Evolutionary conservation across 169 alveolate species (phyloP), one percentile per base, ranked within the genome.

Genomic region (Eimeria falciformis): DNA sequence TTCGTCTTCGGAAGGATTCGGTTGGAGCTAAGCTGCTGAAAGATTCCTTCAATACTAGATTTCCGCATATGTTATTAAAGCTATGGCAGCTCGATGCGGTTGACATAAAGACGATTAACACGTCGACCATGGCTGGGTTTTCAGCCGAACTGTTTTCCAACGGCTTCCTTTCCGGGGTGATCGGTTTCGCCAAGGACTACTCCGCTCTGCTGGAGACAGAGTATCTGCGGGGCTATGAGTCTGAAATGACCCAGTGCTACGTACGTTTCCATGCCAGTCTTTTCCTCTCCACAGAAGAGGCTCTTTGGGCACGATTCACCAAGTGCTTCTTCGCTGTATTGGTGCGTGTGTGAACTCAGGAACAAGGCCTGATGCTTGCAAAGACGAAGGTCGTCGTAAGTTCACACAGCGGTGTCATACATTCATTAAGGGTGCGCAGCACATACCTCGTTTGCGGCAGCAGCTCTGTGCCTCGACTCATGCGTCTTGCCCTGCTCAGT

Each of bases 11-110:
- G 37, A 81, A 53, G 14, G 89, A 81, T 27, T 73, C 75, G 37
- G 55, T 33, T 12, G 89, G 89, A n/a, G 55, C 43, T 55, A 55
- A 7, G 27, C 55, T 81, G 21, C 56, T 81, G 56, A 81, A 81
- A 55, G 53, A 33, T 43, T 23, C 89, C 37, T 81, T 81, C 23
- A 55, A 65, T 9, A 46, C 75, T 53, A 81, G 25, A 81, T 81
- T 53, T 56, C 58, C 53, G 25, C n/a, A 37, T 14, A 53, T 81
- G 89, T 73, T 81, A 18, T 53, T 73, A 27, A 62, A 81, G 75
- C 71, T 81, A 5, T 81, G 89, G 89, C 89, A 81, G 89, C 75
- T 81, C 56, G 89, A 81, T 55, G 50, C 75, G 2, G 75, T 55
- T 43, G 77, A 55, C n/a, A 53, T 37, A 73, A 25, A 75, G 21